phyloP scores from a whole-genome alignment of 768 basidiomycete genomes.

The Kwoniella shandongensis region DNA sequence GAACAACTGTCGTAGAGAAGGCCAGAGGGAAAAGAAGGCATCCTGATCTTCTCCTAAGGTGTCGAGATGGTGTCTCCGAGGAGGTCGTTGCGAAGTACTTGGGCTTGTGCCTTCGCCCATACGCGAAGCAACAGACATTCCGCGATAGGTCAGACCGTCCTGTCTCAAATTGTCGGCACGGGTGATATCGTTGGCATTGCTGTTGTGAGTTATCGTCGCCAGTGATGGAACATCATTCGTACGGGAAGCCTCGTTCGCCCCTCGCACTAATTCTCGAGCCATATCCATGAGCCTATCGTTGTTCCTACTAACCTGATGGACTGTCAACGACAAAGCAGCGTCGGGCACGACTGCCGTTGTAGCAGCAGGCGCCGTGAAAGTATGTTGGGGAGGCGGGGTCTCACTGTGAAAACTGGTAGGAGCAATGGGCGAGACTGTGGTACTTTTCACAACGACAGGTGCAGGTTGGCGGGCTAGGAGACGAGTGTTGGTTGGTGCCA shows the following conservation, averaged over 20 bases:
- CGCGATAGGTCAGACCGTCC: constrained; percentile 18
- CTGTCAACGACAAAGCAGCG: too few species aligned
- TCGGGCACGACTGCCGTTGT: too few species aligned
- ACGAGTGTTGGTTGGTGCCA: constrained; percentile 13
- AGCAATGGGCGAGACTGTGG: constrained; percentile 2
- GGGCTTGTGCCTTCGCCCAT: constrained; percentile 11
- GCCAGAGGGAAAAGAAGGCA: constrained; percentile 3
- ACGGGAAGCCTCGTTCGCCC: too few species aligned
- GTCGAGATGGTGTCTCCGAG: background rate
- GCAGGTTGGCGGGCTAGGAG: constrained; percentile 12
- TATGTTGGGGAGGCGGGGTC: background rate
- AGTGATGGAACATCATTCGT: too few species aligned
- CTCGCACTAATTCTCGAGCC: constrained; percentile 5
- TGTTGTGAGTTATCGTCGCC: background rate
- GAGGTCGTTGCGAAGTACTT: background rate
- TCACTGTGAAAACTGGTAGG: background rate
- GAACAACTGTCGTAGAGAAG: constrained; percentile 6
- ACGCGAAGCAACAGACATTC: constrained; percentile 11
- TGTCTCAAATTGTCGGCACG: background rate
- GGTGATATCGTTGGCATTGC: background rate
- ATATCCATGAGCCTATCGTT: constrained; percentile 10
- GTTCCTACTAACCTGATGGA: too few species aligned
- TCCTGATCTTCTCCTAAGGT: constrained; percentile 2
- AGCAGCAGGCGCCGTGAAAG: too few species aligned
- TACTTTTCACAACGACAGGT: constrained; percentile 14